phyloP scores from a whole-genome alignment of 495 filamentous ascomycete species.

The Aspergillus sclerotioniger region DNA sequence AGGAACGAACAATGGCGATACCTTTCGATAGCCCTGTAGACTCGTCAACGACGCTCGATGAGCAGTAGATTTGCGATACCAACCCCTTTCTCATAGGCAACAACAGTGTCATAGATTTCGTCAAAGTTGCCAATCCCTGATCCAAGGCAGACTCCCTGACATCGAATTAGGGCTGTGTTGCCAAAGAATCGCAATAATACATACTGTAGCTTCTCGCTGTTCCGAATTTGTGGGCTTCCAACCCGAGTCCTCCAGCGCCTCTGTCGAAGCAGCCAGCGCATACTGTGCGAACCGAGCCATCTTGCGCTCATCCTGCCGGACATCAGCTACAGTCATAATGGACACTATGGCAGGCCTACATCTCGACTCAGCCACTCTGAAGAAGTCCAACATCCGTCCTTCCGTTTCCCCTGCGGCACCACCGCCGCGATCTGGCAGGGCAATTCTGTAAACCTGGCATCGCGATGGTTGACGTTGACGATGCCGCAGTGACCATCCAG shows the following conservation, averaged over 20 bases:
- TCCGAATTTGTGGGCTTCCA: slow-evolving; percentile 66
- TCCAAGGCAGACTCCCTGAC: slow-evolving; percentile 82
- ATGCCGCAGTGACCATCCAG: slow-evolving; percentile 78
- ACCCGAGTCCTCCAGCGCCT: slow-evolving; percentile 79
- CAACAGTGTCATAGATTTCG: slow-evolving; percentile 78
- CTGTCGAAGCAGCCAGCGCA: slow-evolving; percentile 80
- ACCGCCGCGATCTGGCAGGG: slow-evolving; percentile 82
- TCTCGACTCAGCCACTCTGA: slow-evolving; percentile 71
- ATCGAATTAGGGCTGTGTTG: not conserved
- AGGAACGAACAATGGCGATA: slow-evolving; percentile 89
- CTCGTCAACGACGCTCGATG: slow-evolving; percentile 2
- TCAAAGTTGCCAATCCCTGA: slow-evolving; percentile 94
- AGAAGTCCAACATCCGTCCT: slow-evolving; percentile 64
- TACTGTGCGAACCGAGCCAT: slow-evolving; percentile 95
- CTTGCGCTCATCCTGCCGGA: slow-evolving; percentile 64
- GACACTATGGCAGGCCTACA: slow-evolving; percentile 29
- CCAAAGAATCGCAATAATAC: slow-evolving; percentile 2
- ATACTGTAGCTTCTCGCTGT: slow-evolving; percentile 66
- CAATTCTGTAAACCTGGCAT: slow-evolving; percentile 61
- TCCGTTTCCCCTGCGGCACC: slow-evolving; percentile 61
- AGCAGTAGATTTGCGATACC: slow-evolving; percentile 23
- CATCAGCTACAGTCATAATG: slow-evolving; percentile 4
- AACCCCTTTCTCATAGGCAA: slow-evolving; percentile 73
- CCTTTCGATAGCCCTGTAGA: slow-evolving; percentile 78
- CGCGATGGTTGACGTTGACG: slow-evolving; percentile 60